Evolutionary conservation across 1,284 basidiomycete genomes (phyloP).

Genomic region (Vanrija humicola): DNA sequence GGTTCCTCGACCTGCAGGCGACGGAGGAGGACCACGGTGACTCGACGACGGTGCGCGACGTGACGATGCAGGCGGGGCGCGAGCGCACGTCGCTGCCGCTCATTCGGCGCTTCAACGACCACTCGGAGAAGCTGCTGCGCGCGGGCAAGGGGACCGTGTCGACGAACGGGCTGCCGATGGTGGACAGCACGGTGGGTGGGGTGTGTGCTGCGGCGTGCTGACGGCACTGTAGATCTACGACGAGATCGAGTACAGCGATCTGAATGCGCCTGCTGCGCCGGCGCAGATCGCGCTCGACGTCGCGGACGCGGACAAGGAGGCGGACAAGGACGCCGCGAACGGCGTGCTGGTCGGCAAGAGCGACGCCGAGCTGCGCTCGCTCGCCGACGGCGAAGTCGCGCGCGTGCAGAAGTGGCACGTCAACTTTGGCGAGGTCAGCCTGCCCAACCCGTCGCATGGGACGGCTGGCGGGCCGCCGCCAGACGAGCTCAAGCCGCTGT

Average conservation of each 20-base stretch:
- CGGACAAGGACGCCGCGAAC: conserved; percentile 14
- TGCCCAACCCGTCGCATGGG: conserved; percentile 27
- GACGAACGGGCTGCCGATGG: background rate
- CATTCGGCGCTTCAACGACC: conserved; percentile 96
- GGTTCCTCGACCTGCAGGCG: conserved; percentile 79
- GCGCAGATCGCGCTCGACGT: conserved; percentile 76
- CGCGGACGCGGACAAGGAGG: conserved; percentile 33
- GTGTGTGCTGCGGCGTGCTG: background rate
- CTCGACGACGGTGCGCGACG: conserved; percentile 79
- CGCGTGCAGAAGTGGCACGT: conserved; percentile 16
- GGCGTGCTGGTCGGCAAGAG: conserved; percentile 33
- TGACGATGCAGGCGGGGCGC: conserved; percentile 93
- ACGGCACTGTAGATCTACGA: conserved; percentile 51
- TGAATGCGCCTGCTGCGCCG: conserved; percentile 64
- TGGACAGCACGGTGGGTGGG: background rate
- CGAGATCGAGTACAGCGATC: conserved; percentile 81
- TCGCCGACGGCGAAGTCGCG: conserved; percentile 15
- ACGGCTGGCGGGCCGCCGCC: conserved; percentile 9
- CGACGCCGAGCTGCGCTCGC: conserved; percentile 59
- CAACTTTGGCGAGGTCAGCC: conserved; percentile 27
- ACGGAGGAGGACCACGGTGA: conserved; percentile 89
- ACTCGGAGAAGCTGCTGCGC: conserved; percentile 75
- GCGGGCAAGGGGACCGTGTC: conserved; percentile 6
- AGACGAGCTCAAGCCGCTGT: conserved; percentile 4
- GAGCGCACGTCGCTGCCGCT: conserved; percentile 82